These are phyloP conservation scores for Aurinia saxatilis DNA, from an alignment of 345 rosid species.

Conservation along the genomic window DNA sequence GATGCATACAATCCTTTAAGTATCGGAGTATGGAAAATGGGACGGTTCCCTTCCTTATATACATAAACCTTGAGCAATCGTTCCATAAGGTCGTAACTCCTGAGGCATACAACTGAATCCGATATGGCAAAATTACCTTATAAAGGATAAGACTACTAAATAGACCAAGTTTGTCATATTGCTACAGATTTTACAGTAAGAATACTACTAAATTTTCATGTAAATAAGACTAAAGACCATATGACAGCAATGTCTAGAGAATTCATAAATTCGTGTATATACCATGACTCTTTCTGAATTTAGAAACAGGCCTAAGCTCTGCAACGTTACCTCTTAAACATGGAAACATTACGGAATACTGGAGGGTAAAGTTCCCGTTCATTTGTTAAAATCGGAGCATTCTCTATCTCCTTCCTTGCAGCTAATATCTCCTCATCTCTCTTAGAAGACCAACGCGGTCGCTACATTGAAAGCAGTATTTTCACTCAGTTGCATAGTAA, in stretches of 20 bases:
- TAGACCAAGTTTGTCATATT: neutral
- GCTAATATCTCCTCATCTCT: conserved; percentile 65
- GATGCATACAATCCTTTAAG: conserved; percentile 96
- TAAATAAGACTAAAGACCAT: neutral
- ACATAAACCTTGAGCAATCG: conserved; percentile 63
- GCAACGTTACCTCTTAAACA: conserved; percentile 58
- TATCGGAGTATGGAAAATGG: conserved; percentile 81
- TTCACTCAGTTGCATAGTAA: neutral
- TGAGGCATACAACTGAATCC: conserved; percentile 28
- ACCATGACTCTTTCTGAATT: neutral
- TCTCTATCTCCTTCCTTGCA: conserved; percentile 59
- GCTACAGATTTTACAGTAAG: neutral
- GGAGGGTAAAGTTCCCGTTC: conserved; percentile 74
- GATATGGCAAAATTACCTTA: conserved; percentile 19
- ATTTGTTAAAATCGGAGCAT: conserved; percentile 34
- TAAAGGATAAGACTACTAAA: neutral
- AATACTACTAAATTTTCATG: neutral
- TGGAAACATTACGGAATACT: conserved; percentile 72
- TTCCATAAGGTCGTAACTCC: conserved; percentile 98
- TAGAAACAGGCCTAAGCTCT: neutral
- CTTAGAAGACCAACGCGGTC: conserved; percentile 70
- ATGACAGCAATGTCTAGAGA: neutral
- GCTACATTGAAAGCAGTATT: conserved; percentile 36
- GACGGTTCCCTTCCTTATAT: conserved; percentile 80
- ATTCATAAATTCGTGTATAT: neutral